Evolutionary conservation across 2,329 filamentous ascomycete species (phyloP), one percentile per base, ranked within the genome.

Genomic region (Aspergillus piperis): DNA sequence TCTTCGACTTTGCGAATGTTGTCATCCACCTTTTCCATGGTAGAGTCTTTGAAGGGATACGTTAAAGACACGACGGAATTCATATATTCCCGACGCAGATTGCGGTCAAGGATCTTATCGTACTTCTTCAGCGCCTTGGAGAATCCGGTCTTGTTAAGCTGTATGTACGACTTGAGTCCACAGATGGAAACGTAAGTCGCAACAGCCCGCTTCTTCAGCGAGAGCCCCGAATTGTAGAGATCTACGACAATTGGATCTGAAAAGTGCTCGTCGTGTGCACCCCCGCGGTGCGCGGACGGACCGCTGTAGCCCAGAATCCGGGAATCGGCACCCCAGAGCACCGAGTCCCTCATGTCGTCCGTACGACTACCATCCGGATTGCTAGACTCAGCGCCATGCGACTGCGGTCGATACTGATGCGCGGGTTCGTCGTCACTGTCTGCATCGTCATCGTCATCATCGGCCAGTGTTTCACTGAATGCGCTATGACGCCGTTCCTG

Each of bases 41-140:
- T 95, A 48, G 86, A 83, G 10, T 87, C 82, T 52, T 85, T 85
- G 78, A 99, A 99, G 0, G 92, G 90, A 69, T 95, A 91, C 0
- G 93, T 90, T 1, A 88, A 82, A 60, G 90, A 86, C 56, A 99
- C 92, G 38, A 85, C 83, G 32, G 86, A 80, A 58, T 86, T 83
- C 76, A 97, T 87, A 74, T 96, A 99, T 49, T 83, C 81, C 13
- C 85, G 81, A 66, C 94, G 92, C 58, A 98, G 81, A 68, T 88
- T 88, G 65, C 89, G 88, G 75, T 97, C 90, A 60, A 96, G 80
- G 59, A 90, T 98, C 82, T 99, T 99, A 83, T 99, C 95, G 72
- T 95, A 99, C 77, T 99, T 99, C 80, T 99, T 99, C 67, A 98
- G 80, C 0, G 96, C 93, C 78, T 99, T 99, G 71, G 89, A 87